Base-by-base conservation (phyloP, 1,284 basidiomycete species). In the Wolfiporia cocos region DNA sequence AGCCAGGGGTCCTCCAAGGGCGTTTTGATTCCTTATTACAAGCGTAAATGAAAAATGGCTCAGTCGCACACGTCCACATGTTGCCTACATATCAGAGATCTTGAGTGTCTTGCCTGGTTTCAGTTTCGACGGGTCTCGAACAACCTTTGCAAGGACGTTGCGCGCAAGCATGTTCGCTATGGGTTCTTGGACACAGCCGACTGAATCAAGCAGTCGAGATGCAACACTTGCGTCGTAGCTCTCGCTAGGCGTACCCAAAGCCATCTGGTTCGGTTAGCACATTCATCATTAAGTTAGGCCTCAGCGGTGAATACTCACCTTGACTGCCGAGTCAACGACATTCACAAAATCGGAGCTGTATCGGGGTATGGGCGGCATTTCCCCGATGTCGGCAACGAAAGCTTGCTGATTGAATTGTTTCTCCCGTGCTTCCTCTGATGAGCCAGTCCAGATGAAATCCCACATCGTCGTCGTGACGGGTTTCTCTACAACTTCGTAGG, bases 401-500 rank as follows among this genome's bases (percentile, higher is more conserved):
- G 81, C 68, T 36, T 78, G 69, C 37, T 71, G 70, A 22, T 80
- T 63, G 41, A 87, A 59, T 28, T 73, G 71, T 53, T 84, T 84
- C 59, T 90, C 88, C 36, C 87, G 78, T 15, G 73, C 74, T 57
- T 89, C 86, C 51, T 89, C 86, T 2, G 82, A 78, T 9, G 67
- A 55, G 2, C 70, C 68, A 51, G 71, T 84, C 80, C 82, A 88
- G 59, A 86, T 68, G 53, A 86, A 87, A 50, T 88, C 85, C 73
- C 77, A 86, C 4, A 68, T 53, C 0, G 80, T 71, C 0, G 63
- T 61, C 14, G 56, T 58, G 10, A 61, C 57, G 11, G 55, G 51
- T 44, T 70, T 71, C 41, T 76, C 76, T 22, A 64, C 53, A 22
- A 87, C 56, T 3, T 78, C 69, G 50, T 69, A 86, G 11, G 62